Evolutionary conservation across 148 eudicot genomes (phyloP).

Genomic region (Nyssa sinensis): DNA sequence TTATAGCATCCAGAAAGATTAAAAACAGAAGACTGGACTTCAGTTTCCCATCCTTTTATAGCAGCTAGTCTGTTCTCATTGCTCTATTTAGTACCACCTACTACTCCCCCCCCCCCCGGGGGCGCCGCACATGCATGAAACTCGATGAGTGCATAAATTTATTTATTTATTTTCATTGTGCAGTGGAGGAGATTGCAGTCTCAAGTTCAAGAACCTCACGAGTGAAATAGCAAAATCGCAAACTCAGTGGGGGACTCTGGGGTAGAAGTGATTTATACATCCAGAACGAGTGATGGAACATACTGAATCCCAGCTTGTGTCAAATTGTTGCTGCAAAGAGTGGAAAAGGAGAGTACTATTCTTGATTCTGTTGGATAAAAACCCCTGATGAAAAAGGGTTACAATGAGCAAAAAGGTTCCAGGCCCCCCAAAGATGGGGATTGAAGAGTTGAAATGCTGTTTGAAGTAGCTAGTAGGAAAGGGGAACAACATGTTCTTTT

Average conservation of each 20-base stretch:
- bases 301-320: background rate
- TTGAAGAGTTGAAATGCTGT: background rate
- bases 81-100: background rate
- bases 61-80: background rate
- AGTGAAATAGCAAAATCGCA: slow-evolving; percentile 65
- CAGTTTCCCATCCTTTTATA: too few relatives aligned
- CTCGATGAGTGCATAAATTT: background rate
- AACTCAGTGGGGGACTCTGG: slow-evolving; percentile 51
- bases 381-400: background rate
- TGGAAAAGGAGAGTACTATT: background rate
- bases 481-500: background rate
- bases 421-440: background rate
- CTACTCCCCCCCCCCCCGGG: background rate
- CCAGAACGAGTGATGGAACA: slow-evolving; percentile 63
- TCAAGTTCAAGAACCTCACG: slow-evolving; percentile 89
- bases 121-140: too few relatives aligned
- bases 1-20: too few relatives aligned
- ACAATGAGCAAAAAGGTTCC: background rate
- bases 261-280: slow-evolving; percentile 78
- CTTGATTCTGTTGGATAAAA: background rate
- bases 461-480: background rate
- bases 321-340: background rate
- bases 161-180: slow-evolving; percentile 17
- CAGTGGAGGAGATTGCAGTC: slow-evolving; percentile 95
- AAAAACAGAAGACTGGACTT: too few relatives aligned